These are phyloP conservation scores for Pisolithus microcarpus DNA, from an alignment of 768 basidiomycete species.

Conservation along the genomic window DNA sequence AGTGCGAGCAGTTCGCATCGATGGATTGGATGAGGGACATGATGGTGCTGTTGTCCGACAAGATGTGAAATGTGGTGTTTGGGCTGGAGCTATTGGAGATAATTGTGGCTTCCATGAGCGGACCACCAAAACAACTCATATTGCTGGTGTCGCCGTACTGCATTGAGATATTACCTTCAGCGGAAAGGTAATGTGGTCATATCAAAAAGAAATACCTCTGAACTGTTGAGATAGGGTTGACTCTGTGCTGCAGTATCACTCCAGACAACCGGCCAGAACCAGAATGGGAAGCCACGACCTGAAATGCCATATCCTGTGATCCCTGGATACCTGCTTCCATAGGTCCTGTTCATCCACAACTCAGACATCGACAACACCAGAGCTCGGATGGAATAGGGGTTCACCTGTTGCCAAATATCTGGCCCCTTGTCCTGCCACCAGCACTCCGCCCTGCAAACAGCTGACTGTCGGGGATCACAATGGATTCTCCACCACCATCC, in stretches of 20 bases:
- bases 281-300: conserved; percentile 53
- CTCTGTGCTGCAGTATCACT: conserved; percentile 21
- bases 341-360: conserved; percentile 29
- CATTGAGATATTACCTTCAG: conserved; percentile 8
- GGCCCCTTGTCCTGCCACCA: conserved; percentile 41
- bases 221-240: conserved; percentile 29
- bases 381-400: conserved; percentile 4
- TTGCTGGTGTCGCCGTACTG: conserved; percentile 44
- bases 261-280: conserved; percentile 61
- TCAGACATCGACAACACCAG: not conserved
- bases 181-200: not conserved
- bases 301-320: conserved; percentile 36
- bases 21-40: conserved; percentile 37
- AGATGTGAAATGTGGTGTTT: conserved; percentile 36
- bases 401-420: conserved; percentile 41
- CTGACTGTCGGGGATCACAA: conserved; percentile 38
- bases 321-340: conserved; percentile 62
- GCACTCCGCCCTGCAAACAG: conserved; percentile 39
- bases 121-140: conserved; percentile 43
- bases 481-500: conserved; percentile 22
- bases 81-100: conserved; percentile 28
- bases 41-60: conserved; percentile 44
- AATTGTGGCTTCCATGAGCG: conserved; percentile 33
- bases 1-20: conserved; percentile 36
- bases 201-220: conserved; percentile 31